A percentile compares a stretch with the other conserved stretches of the same genome.
Conservation (phyloP, 2,329 filamentous ascomycete species). For the Penicillium brevicompactum region DNA sequence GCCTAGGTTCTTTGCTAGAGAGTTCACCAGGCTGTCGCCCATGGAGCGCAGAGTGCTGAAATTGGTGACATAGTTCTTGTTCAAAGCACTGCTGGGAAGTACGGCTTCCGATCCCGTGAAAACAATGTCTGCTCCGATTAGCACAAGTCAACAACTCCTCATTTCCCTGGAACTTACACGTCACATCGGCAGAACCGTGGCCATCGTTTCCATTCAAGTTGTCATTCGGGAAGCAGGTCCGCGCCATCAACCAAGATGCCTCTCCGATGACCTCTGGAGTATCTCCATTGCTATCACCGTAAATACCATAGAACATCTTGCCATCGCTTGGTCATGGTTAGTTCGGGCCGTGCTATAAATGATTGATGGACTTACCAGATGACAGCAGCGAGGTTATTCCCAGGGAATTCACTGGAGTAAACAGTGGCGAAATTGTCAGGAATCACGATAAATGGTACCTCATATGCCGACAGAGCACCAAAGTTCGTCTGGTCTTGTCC, state of each 20-base stretch:
- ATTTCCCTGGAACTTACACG: conserved; percentile 21
- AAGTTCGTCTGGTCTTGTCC: conserved; percentile 30
- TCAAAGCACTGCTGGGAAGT: conserved; percentile 26
- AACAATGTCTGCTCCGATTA: conserved; percentile 27
- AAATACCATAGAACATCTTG: conserved; percentile 38
- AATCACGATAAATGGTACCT: conserved; percentile 36
- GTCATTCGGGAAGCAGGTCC: conserved; percentile 35
- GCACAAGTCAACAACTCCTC: background rate
- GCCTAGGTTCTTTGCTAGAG: conserved; percentile 23
- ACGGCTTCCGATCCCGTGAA: conserved; percentile 32
- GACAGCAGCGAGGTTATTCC: conserved; percentile 34
- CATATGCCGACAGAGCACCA: conserved; percentile 33
- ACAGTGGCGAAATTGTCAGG: conserved; percentile 29
- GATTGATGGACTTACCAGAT: conserved; percentile 25
- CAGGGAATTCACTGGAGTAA: conserved; percentile 21
- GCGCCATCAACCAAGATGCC: conserved; percentile 38
- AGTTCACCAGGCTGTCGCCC: conserved; percentile 29
- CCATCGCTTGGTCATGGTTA: conserved; percentile 20
- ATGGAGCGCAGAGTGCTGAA: conserved; percentile 25
- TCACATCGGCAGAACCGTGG: conserved; percentile 31
- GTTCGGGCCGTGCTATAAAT: background rate
- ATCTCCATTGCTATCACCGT: conserved; percentile 34
- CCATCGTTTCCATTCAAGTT: conserved; percentile 29
- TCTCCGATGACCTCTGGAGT: conserved; percentile 34
- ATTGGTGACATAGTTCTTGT: conserved; percentile 25